Evolutionary conservation across 2,329 filamentous ascomycete genomes (phyloP), one percentile per base, ranked within the genome.

Genomic region (Aspergillus texensis): DNA sequence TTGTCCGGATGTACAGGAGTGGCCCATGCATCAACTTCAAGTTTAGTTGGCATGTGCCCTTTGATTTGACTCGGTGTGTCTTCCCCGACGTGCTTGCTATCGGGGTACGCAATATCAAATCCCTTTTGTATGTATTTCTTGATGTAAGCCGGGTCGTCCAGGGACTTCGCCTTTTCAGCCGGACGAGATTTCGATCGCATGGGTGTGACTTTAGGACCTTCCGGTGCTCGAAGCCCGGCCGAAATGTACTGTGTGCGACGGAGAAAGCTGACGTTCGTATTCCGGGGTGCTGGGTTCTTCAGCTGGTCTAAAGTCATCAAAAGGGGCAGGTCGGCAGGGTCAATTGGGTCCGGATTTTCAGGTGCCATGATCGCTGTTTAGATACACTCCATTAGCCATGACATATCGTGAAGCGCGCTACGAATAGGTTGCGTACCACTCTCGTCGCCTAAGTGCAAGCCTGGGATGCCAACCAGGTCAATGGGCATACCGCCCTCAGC

Each of bases 401-500:
- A 62, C 6, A 50, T 43, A 58, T 53, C n/a, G 43, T 11, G 36
- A 45, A 58, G 55, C 43, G 21, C 26, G 46, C 43, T 21, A 16
- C 41, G 26, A 39, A 32, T 52, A 53, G 21, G 52, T 46, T 52
- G 75, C 83, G 65, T 84, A 97, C 94, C 93, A 80, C 91, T 91
- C 83, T 98, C 94, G 77, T 98, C 93, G 63, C 94, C 94, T 73
- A 98, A 90, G 74, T 98, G 97, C 62, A 98, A 89, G 34, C 94
- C 93, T 8, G 94, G 94, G 82, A 98, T 92, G 73, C 95, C 95
- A 62, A 98, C 91, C 70, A 99, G 82, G 77, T 98, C 94, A 75
- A 99, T 88, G 64, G 94, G 93, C 95, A 99, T 98, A 62, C 95
- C 95, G 71, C 98, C 86, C 82, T 99, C 95, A 10, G 94, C 95